These are phyloP conservation scores for Apiospora hydei DNA, from an alignment of 2,329 filamentous ascomycete species.

Conservation along the genomic window DNA sequence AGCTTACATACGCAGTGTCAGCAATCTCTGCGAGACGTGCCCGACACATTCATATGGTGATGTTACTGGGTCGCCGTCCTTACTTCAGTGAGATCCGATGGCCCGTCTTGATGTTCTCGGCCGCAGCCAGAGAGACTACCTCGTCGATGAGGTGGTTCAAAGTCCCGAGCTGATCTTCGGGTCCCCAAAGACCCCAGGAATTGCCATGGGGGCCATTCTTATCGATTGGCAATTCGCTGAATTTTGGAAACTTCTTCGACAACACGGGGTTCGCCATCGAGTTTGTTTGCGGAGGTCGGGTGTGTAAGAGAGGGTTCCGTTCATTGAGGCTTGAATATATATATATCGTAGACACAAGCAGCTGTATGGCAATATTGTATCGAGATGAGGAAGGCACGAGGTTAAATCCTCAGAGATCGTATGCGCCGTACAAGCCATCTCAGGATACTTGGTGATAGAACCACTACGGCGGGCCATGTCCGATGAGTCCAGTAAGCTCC, in stretches of 20 bases:
- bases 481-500: not conserved
- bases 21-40: not conserved
- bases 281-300: not conserved
- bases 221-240: conserved; percentile 6
- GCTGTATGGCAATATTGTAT: too few species aligned
- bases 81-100: conserved; percentile 8
- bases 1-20: not conserved
- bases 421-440: not conserved
- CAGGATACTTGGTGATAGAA: not conserved
- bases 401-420: not conserved
- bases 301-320: not conserved
- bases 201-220: conserved; percentile 20
- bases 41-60: not conserved
- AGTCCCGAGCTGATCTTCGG: conserved; percentile 14
- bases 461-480: not conserved
- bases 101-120: not conserved
- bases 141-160: conserved; percentile 20
- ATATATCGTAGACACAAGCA: too few species aligned
- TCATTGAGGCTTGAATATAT: not conserved
- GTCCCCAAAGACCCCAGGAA: conserved; percentile 22
- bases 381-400: too few species aligned
- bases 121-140: not conserved
- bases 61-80: not conserved
- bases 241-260: not conserved
- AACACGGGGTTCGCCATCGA: not conserved